Conservation (phyloP, 2,329 filamentous ascomycete species). For the Didymella pomorum region DNA sequence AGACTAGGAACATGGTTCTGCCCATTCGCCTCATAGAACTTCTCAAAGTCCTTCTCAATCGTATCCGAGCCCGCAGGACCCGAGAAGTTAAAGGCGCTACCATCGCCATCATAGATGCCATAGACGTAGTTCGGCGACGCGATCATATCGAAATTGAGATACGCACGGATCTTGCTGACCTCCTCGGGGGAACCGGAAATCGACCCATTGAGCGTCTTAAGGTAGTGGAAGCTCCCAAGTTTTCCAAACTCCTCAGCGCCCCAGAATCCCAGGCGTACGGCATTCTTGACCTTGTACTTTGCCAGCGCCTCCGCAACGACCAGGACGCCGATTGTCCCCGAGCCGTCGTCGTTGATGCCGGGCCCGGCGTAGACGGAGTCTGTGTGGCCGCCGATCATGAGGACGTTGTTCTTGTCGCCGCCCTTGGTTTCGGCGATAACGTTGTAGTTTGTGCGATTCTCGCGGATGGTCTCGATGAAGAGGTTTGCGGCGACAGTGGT, state of each 20-base stretch:
- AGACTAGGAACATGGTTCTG: slow-evolving; percentile 44
- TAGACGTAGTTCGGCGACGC: slow-evolving; percentile 52
- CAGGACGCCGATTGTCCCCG: slow-evolving; percentile 51
- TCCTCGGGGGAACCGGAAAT: slow-evolving; percentile 42
- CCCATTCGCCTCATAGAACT: slow-evolving; percentile 48
- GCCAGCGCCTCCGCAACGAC: slow-evolving; percentile 51
- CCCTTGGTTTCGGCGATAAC: slow-evolving; percentile 51
- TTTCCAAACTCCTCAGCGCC: slow-evolving; percentile 53
- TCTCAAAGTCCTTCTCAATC: slow-evolving; percentile 48
- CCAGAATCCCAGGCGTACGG: slow-evolving; percentile 53
- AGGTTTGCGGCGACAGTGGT: slow-evolving; percentile 44
- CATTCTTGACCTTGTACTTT: slow-evolving; percentile 52
- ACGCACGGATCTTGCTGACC: slow-evolving; percentile 50
- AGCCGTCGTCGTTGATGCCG: slow-evolving; percentile 55
- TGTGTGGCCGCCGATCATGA: slow-evolving; percentile 52
- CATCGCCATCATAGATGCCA: slow-evolving; percentile 52
- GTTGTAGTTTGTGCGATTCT: slow-evolving; percentile 58
- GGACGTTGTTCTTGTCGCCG: slow-evolving; percentile 53
- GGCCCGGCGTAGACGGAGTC: slow-evolving; percentile 54
- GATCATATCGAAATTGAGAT: slow-evolving; percentile 57
- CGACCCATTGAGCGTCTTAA: slow-evolving; percentile 47
- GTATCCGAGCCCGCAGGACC: slow-evolving; percentile 48
- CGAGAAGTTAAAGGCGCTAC: slow-evolving; percentile 48
- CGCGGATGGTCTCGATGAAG: slow-evolving; percentile 53
- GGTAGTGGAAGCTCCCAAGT: slow-evolving; percentile 51